Evolutionary conservation across 306 rosid species (phyloP), one percentile per base, ranked within the genome.

Genomic region (Biancaea sappan): DNA sequence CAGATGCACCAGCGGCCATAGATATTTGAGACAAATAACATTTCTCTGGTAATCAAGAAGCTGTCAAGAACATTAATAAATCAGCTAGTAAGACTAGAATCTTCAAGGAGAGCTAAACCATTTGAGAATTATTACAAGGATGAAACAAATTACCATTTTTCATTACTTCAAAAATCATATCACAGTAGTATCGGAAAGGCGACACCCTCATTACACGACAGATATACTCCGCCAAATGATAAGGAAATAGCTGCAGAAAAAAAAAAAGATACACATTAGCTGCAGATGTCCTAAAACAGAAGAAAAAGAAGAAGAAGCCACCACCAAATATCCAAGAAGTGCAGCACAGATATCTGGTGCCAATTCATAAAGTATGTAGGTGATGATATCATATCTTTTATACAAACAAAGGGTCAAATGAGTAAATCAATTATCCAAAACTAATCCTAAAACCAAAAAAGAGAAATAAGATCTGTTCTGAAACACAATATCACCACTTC

Each of bases 111-210:
- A 19, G 18, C 52, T 25, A 56, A 69, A 19, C 72, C 81, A 43
- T 66, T 46, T 24, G 59, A 81, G 48, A 80, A 81, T 76, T 77
- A 73, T 69, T 58, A 73, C 58, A 52, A 77, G 46, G 46, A 76
- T 58, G 68, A 18, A 65, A 75, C 44, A 37, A 56, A 63, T 87
- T 88, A 91, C 98, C 98, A 69, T 88, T 93, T 87, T 72, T 93
- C 98, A 93, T 91, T 65, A 93, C 98, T 80, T 93, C 97, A 64
- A 93, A 93, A 77, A 93, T 73, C 97, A 93, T 93, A 86, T 93
- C 97, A 73, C 96, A 84, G 72, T 93, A 93, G 84, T 93, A 93
- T 93, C 92, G 85, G 93, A 93, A 93, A 48, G 98, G 86, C 18
- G 97, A 89, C 43, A 93, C 82, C 84, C 98, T 88, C 98, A 91